phyloP scores from a whole-genome alignment of 129 eudicot genomes.

The Logfia minima region DNA sequence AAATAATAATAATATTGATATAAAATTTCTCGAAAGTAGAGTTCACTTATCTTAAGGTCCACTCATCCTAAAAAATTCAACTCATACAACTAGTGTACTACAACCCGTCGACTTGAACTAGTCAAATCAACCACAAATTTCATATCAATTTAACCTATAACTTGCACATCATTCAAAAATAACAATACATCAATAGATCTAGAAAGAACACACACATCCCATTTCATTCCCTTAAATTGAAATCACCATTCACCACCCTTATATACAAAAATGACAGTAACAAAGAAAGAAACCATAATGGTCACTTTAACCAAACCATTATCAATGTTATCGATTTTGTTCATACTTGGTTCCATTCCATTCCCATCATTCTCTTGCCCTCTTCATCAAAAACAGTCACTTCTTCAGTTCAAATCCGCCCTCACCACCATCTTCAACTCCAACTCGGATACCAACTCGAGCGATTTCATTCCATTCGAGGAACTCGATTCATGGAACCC shows the following conservation, averaged over 20 bases:
- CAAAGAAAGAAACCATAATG: constrained; percentile 14
- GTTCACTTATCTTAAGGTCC: constrained; percentile 10
- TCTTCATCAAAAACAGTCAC: constrained; percentile 32
- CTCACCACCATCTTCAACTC: constrained; percentile 38
- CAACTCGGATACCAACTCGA: constrained; percentile 38
- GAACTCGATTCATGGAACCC: constrained; percentile 49
- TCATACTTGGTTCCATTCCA: constrained; percentile 28
- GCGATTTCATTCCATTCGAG: constrained; percentile 20
- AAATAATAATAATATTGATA: background rate
- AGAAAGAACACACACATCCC: background rate
- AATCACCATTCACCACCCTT: background rate
- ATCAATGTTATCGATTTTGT: constrained; percentile 12
- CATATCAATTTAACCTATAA: constrained; percentile 3
- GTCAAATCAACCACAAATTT: constrained; percentile 24
- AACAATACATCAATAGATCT: background rate
- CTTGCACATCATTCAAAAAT: constrained; percentile 4
- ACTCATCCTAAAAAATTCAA: constrained; percentile 24
- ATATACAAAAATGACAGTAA: background rate
- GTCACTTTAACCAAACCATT: constrained; percentile 4
- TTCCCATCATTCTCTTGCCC: constrained; percentile 30
- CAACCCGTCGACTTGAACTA: constrained; percentile 18
- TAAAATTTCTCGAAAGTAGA: background rate
- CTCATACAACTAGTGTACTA: constrained; percentile 3
- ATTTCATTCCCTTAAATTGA: constrained; percentile 1
- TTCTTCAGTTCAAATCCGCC: constrained; percentile 37